Percentiles rank a stretch among this genome's conserved stretches.
These are phyloP conservation scores for Monosporozyma unispora DNA, from an alignment of 805 yeast species.

Conservation along the genomic window DNA sequence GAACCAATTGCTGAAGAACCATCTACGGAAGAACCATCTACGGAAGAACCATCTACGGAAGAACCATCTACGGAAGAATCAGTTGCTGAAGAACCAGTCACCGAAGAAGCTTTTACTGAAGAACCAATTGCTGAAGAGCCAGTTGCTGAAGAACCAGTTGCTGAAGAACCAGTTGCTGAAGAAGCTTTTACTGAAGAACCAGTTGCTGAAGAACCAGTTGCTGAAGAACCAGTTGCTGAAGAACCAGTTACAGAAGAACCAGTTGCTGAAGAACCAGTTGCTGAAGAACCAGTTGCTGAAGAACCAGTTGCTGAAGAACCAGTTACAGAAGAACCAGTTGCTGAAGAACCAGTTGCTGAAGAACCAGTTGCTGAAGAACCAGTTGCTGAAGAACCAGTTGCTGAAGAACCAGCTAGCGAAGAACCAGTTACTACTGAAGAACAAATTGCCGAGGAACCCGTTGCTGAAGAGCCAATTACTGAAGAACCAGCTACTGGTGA, in stretches of 20 bases:
- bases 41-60: slow-evolving; percentile 6
- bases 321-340: slow-evolving; percentile 1
- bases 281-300: neutral
- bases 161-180: slow-evolving; percentile 8
- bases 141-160: slow-evolving; percentile 5
- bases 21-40: no score
- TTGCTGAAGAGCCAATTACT: neutral
- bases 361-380: slow-evolving; percentile 1
- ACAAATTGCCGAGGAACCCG: neutral
- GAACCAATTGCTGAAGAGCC: slow-evolving; percentile 5
- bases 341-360: slow-evolving; percentile 2
- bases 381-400: neutral
- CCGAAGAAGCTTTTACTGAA: neutral
- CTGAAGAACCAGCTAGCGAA: slow-evolving; percentile 3
- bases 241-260: slow-evolving; percentile 2
- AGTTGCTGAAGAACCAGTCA: slow-evolving; percentile 4
- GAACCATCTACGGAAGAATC: slow-evolving; percentile 3
- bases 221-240: slow-evolving; percentile 7
- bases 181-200: slow-evolving; percentile 20
- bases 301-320: neutral
- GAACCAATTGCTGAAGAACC: slow-evolving; percentile 5
- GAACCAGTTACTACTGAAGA: neutral
- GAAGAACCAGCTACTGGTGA: neutral
- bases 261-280: slow-evolving; percentile 17
- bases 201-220: slow-evolving; percentile 14